These are phyloP conservation scores for Lathyrus sativus DNA, from an alignment of 306 rosid genomes.

Conservation along the genomic window DNA sequence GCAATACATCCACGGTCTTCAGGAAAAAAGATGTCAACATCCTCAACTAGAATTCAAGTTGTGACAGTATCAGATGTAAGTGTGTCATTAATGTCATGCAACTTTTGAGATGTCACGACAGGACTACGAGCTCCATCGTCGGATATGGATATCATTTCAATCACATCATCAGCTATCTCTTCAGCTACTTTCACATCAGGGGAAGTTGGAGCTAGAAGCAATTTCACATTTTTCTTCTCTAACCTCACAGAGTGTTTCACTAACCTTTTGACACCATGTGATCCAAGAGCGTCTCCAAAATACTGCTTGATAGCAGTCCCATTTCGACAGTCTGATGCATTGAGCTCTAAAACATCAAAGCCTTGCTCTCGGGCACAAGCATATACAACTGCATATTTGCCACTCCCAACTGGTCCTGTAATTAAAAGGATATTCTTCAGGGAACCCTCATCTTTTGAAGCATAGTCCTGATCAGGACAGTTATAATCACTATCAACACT, in stretches of 20 bases:
- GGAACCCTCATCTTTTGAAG: conserved; percentile 49
- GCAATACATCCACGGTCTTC: no score
- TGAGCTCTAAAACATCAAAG: conserved; percentile 76
- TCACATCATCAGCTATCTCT: conserved; percentile 42
- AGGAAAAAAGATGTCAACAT: no score
- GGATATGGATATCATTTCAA: conserved; percentile 52
- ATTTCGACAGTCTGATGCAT: conserved; percentile 73
- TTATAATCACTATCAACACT: conserved; percentile 36
- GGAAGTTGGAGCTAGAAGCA: conserved; percentile 39
- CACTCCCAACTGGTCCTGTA: conserved; percentile 93
- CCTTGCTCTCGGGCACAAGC: conserved; percentile 95
- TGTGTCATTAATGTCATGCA: conserved; percentile 34
- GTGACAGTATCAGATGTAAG: conserved; percentile 41
- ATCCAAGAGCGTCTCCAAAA: conserved; percentile 71
- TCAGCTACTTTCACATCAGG: conserved; percentile 41
- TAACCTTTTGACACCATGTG: conserved; percentile 55
- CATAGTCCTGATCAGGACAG: conserved; percentile 54
- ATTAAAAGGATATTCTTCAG: conserved; percentile 70
- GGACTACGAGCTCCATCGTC: conserved; percentile 50
- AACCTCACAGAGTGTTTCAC: conserved; percentile 42
- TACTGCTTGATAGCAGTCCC: conserved; percentile 68
- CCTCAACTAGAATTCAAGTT: conserved; percentile 79
- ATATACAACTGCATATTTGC: conserved; percentile 93
- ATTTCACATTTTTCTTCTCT: conserved; percentile 42
- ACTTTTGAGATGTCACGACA: conserved; percentile 39